Evolutionary conservation across 805 yeast species (phyloP).

Genomic region (Yarrowia hollandica): DNA sequence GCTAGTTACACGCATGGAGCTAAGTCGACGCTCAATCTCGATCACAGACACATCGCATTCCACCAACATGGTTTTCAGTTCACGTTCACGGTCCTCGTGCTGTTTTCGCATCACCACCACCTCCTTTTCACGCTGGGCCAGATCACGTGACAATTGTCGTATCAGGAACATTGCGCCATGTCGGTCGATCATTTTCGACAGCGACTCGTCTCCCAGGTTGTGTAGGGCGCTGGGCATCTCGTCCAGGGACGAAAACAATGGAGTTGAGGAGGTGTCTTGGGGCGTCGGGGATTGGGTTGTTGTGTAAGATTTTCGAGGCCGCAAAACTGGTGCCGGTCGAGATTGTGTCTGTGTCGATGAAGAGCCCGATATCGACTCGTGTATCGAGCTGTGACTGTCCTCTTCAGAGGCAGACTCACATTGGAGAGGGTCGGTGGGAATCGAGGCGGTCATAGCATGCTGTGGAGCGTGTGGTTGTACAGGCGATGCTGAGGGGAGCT

Average conservation of each 20-base stretch:
- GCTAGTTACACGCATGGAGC: slow-evolving; percentile 33
- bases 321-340: neutral
- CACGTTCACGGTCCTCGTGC: slow-evolving; percentile 40
- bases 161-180: slow-evolving; percentile 45
- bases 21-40: slow-evolving; percentile 38
- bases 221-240: slow-evolving; percentile 45
- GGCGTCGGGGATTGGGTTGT: neutral
- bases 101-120: slow-evolving; percentile 43
- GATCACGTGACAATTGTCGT: slow-evolving; percentile 50
- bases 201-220: slow-evolving; percentile 40
- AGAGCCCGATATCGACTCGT: neutral
- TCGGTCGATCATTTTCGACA: slow-evolving; percentile 41
- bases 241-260: slow-evolving; percentile 9
- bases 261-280: neutral
- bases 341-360: neutral
- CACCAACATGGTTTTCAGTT: slow-evolving; percentile 37
- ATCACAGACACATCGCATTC: slow-evolving; percentile 37
- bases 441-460: slow-evolving; percentile 6
- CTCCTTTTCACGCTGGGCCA: slow-evolving; percentile 52
- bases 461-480: too few species aligned
- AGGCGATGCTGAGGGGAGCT: too few species aligned
- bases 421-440: neutral
- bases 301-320: neutral
- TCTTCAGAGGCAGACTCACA: slow-evolving; percentile 1
- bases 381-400: neutral